phyloP scores from a whole-genome alignment of 73 alveolate genomes.

The Tetrahymena thermophila region DNA sequence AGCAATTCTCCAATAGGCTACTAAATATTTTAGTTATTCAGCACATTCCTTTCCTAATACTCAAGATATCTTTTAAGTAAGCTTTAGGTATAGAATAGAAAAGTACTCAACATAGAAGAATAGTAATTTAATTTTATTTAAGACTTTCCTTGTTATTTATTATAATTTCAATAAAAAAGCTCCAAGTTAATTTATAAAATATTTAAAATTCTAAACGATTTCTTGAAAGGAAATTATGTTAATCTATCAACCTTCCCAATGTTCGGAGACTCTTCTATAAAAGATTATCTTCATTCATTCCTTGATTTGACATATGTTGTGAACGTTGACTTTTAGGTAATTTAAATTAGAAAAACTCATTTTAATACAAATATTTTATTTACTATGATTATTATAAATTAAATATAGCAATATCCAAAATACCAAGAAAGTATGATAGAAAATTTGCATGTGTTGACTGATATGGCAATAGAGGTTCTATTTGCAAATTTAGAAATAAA shows the following conservation, averaged over 20 bases:
- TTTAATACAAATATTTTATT: background rate
- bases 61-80: background rate
- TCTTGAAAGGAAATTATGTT: background rate
- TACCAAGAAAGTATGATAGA: background rate
- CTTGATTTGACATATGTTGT: background rate
- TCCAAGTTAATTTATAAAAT: background rate
- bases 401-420: background rate
- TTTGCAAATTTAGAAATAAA: background rate
- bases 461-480: background rate
- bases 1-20: background rate
- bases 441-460: background rate
- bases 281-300: background rate
- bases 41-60: background rate
- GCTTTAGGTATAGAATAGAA: background rate
- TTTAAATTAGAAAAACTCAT: background rate
- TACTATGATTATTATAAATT: background rate
- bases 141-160: background rate
- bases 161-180: background rate
- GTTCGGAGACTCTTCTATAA: background rate
- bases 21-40: background rate
- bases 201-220: background rate
- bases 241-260: background rate
- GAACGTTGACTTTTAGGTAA: background rate
- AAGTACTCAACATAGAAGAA: background rate
- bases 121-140: background rate